A percentile compares a stretch with the other conserved stretches of the same genome.
Conservation (phyloP, 1,139 yeast genomes). For the Candida smagusa region DNA sequence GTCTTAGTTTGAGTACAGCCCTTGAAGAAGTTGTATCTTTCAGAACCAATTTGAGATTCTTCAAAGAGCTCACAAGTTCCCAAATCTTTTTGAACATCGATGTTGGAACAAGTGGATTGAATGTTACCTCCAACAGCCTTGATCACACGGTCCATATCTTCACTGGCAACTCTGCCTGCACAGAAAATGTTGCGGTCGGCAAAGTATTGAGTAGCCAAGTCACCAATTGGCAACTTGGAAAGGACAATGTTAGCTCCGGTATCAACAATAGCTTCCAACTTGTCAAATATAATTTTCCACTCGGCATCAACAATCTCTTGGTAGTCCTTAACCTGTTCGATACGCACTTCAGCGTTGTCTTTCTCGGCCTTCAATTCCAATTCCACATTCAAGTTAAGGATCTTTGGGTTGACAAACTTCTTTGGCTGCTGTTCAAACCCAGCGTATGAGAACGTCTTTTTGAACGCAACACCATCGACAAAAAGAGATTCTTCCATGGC, state of each 20-base stretch:
- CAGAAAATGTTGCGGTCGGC: constrained; percentile 96
- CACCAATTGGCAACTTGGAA: constrained; percentile 96
- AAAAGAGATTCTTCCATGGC: constrained; percentile 90
- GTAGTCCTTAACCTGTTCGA: constrained; percentile 88
- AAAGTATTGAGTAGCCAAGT: constrained; percentile 94
- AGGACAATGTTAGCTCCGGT: constrained; percentile 92
- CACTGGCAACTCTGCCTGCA: constrained; percentile 90
- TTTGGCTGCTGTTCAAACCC: constrained; percentile 99
- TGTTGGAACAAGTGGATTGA: constrained; percentile 86
- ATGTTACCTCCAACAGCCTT: constrained; percentile 92
- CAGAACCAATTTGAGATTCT: constrained; percentile 94
- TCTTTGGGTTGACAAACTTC: constrained; percentile 71
- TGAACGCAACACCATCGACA: constrained; percentile 93
- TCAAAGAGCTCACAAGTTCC: constrained; percentile 88
- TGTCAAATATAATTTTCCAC: constrained; percentile 89
- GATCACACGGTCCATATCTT: constrained; percentile 89
- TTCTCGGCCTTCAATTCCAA: constrained; percentile 96
- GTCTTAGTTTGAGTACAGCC: constrained; percentile 94
- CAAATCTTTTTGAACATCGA: constrained; percentile 52
- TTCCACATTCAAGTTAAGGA: constrained; percentile 84
- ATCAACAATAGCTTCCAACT: constrained; percentile 75
- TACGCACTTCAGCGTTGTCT: constrained; percentile 98
- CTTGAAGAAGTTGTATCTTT: constrained; percentile 85
- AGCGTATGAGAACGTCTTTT: constrained; percentile 94
- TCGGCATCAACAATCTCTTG: constrained; percentile 98